Evolutionary conservation across 2,329 filamentous ascomycete genomes (phyloP).

Genomic region (Graphiopsis chlorocephala): DNA sequence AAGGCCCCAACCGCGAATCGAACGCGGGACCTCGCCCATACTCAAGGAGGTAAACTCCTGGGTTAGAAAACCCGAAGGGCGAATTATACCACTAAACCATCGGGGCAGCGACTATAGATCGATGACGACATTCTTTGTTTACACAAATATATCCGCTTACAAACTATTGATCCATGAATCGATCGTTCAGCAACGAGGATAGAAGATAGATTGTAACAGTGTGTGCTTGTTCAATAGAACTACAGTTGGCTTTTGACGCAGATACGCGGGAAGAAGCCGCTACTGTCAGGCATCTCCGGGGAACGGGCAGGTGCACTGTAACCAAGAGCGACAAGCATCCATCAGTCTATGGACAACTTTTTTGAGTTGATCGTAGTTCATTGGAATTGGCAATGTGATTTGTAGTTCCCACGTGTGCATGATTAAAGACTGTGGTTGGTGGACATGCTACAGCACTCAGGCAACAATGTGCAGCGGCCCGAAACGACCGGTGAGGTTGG

Average conservation of each 20-base stretch:
- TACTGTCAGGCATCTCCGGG: too few relatives aligned
- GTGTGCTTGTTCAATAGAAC: too few relatives aligned
- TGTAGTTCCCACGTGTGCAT: neutral
- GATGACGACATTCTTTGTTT: neutral
- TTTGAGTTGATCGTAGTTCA: too few relatives aligned
- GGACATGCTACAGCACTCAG: neutral
- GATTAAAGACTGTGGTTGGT: neutral
- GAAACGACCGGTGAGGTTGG: neutral
- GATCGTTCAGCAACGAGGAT: too few relatives aligned
- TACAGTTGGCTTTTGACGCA: too few relatives aligned
- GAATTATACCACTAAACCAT: conserved; percentile 17
- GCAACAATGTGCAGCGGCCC: neutral
- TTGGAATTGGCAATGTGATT: neutral
- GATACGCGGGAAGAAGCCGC: neutral
- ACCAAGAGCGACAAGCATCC: too few relatives aligned
- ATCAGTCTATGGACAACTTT: too few relatives aligned
- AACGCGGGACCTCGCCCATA: conserved; percentile 14
- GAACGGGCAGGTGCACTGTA: too few relatives aligned
- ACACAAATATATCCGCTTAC: too few relatives aligned
- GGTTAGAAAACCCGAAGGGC: conserved; percentile 9
- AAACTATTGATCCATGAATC: too few relatives aligned
- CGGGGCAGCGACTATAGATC: neutral
- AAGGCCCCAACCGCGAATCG: conserved; percentile 10
- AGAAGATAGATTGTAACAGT: too few relatives aligned
- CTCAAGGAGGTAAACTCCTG: neutral